phyloP scores from a whole-genome alignment of 1,139 yeast species.

The Casaregolazyma suthepensis region DNA sequence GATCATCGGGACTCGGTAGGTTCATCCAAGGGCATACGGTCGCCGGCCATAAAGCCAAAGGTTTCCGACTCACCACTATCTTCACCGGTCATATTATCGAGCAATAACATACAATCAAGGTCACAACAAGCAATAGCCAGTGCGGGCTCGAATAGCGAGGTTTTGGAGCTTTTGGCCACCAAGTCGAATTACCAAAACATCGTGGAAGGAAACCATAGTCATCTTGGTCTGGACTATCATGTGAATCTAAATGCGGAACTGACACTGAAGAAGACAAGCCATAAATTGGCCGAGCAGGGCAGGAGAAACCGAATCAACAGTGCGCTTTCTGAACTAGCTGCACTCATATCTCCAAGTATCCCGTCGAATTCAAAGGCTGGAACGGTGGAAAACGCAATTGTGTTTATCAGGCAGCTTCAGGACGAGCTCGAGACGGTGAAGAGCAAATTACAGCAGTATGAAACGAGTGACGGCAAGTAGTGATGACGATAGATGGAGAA shows the following conservation, averaged over 20 bases:
- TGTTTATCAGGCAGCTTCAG: slow-evolving; percentile 53
- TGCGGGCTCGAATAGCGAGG: slow-evolving; percentile 20
- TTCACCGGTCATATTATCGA: slow-evolving; percentile 21
- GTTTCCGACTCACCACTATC: slow-evolving; percentile 15
- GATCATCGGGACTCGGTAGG: slow-evolving; percentile 13
- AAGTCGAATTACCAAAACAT: slow-evolving; percentile 41
- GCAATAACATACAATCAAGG: neutral
- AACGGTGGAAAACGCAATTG: slow-evolving; percentile 83
- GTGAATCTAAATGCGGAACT: slow-evolving; percentile 36
- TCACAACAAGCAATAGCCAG: slow-evolving; percentile 9
- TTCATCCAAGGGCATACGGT: slow-evolving; percentile 16
- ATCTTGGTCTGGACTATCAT: slow-evolving; percentile 37
- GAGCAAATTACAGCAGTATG: slow-evolving; percentile 19
- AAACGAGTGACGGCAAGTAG: slow-evolving; percentile 5
- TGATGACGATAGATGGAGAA: neutral
- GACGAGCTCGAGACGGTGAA: slow-evolving; percentile 39
- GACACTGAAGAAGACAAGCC: slow-evolving; percentile 53
- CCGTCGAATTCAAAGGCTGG: slow-evolving; percentile 76
- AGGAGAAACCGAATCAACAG: slow-evolving; percentile 85
- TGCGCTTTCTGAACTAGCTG: slow-evolving; percentile 71
- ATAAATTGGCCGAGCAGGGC: slow-evolving; percentile 94
- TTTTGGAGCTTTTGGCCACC: slow-evolving; percentile 33
- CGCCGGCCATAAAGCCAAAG: slow-evolving; percentile 24
- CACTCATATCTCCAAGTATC: slow-evolving; percentile 57
- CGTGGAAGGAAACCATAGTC: slow-evolving; percentile 39